These are phyloP conservation scores for Aspergillus neotritici DNA, from an alignment of 2,329 filamentous ascomycete species.

Conservation along the genomic window DNA sequence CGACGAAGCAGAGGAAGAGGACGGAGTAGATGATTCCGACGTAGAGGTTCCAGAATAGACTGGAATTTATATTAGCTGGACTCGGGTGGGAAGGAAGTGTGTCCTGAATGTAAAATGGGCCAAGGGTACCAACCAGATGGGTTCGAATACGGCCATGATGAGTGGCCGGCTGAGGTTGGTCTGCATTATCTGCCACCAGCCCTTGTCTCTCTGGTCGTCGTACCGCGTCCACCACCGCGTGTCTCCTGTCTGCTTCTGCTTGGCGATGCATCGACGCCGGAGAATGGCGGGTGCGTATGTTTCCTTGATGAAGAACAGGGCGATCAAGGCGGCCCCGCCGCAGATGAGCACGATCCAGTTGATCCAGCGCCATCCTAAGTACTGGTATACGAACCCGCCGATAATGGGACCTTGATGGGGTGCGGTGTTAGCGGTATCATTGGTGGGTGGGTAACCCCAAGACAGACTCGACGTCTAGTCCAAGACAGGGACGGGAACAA, in stretches of 20 bases:
- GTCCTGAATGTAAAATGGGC: slow-evolving; percentile 5
- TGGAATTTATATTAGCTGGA: background rate
- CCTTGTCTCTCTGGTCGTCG: slow-evolving; percentile 54
- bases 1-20: slow-evolving; percentile 78
- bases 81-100: no score
- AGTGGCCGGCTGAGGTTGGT: slow-evolving; percentile 67
- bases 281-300: slow-evolving; percentile 67
- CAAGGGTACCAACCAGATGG: slow-evolving; percentile 58
- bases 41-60: slow-evolving; percentile 61
- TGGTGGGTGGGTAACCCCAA: no score
- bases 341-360: slow-evolving; percentile 71
- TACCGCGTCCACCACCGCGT: slow-evolving; percentile 66
- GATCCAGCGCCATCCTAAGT: slow-evolving; percentile 72
- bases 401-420: slow-evolving; percentile 15
- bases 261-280: slow-evolving; percentile 53
- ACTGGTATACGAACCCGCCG: slow-evolving; percentile 41
- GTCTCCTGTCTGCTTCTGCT: slow-evolving; percentile 59
- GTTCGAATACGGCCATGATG: slow-evolving; percentile 57
- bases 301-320: slow-evolving; percentile 58
- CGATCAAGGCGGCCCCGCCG: slow-evolving; percentile 53
- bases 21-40: slow-evolving; percentile 69
- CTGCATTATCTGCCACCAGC: slow-evolving; percentile 51
- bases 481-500: slow-evolving; percentile 13
- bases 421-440: no score
- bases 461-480: no score